Conservation (phyloP, 805 yeast species). For the Diddensiella santjacobensis region DNA sequence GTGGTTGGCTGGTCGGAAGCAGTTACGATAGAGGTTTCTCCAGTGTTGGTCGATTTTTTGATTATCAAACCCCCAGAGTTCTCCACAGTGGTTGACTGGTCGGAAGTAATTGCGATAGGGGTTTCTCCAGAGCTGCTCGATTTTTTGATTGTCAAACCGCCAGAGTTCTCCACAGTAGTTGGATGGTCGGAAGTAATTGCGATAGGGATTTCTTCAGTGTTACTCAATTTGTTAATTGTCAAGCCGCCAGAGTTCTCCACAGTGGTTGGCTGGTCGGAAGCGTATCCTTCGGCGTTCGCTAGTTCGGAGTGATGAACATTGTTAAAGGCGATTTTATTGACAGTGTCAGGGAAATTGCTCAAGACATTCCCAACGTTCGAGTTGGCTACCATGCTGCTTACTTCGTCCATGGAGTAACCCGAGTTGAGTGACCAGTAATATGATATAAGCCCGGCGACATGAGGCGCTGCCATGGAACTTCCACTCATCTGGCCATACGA, state of each 20-base stretch:
- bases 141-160: no score
- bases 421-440: conserved; percentile 88
- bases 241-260: background rate
- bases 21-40: no score
- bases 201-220: no score
- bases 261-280: background rate
- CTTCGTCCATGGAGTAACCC: conserved; percentile 32
- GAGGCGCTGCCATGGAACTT: conserved; percentile 98
- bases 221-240: no score
- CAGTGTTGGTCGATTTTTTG: no score
- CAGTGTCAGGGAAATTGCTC: conserved; percentile 18
- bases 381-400: conserved; percentile 17
- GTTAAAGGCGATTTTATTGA: conserved; percentile 25
- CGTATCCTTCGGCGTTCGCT: background rate
- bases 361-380: conserved; percentile 16
- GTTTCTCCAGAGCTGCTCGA: no score
- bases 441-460: conserved; percentile 85
- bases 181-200: no score
- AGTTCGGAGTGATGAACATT: conserved; percentile 10
- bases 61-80: no score
- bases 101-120: no score
- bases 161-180: no score
- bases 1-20: no score
- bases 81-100: no score
- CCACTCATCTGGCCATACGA: conserved; percentile 53